Conservation (phyloP, 225 moss, liverwort and hornwort species). For the Sphagnum tenellum region DNA sequence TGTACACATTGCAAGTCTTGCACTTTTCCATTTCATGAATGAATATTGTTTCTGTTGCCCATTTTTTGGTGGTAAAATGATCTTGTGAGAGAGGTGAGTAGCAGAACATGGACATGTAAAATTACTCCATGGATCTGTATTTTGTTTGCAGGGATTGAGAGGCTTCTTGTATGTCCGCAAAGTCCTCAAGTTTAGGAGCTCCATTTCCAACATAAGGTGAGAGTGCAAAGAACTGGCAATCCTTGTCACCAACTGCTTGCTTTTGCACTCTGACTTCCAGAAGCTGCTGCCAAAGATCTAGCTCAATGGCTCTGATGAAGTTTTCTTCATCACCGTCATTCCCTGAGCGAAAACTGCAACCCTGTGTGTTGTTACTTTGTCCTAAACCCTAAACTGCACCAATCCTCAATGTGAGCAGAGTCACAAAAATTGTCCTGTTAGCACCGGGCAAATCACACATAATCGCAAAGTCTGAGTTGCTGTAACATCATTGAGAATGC, state of each 20-base stretch:
- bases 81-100: slow-evolving; percentile 68
- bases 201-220: slow-evolving; percentile 56
- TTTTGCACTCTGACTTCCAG: slow-evolving; percentile 84
- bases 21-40: slow-evolving; percentile 69
- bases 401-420: slow-evolving; percentile 82
- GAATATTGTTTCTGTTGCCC: slow-evolving; percentile 83
- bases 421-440: slow-evolving; percentile 83
- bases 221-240: slow-evolving; percentile 66
- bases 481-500: slow-evolving; percentile 85
- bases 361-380: slow-evolving; percentile 67
- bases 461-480: slow-evolving; percentile 73
- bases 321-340: slow-evolving; percentile 94
- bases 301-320: slow-evolving; percentile 88
- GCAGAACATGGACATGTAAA: slow-evolving; percentile 82
- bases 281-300: slow-evolving; percentile 83
- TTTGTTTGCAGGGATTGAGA: slow-evolving; percentile 54
- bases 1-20: slow-evolving; percentile 71
- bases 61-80: slow-evolving; percentile 79
- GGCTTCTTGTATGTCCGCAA: slow-evolving; percentile 49
- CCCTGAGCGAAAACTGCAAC: slow-evolving; percentile 98
- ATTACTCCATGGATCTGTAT: slow-evolving; percentile 92
- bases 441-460: slow-evolving; percentile 71
- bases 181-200: slow-evolving; percentile 48
- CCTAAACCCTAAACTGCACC: slow-evolving; percentile 52
- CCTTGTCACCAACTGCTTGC: slow-evolving; percentile 80